Evolutionary conservation across 139 green algal genomes (phyloP), one percentile per base, ranked within the genome.

Genomic region (Axilococcus clingmanii): DNA sequence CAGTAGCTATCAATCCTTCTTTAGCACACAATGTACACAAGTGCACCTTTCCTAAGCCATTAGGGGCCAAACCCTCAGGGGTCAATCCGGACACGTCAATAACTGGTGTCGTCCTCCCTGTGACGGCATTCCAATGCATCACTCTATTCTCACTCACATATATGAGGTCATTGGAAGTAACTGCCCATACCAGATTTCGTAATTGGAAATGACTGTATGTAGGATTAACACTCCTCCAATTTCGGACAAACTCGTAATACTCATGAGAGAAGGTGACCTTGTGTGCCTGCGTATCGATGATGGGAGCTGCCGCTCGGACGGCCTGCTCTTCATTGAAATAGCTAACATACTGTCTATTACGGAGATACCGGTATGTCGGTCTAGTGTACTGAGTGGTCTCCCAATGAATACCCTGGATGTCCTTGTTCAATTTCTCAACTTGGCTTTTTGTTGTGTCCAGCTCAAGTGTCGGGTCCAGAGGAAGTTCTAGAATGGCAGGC

Each of bases 161-260:
- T 51, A 84, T 91, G 47, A 94, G 63, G 61, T 94, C 84, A 65
- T 92, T 74, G 17, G 76, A 75, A 15, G 70, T 81, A 20, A 71
- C 77, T 1, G 81, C 64, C 81, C 83, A 94, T 36, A 96, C 63
- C 34, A 96, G 74, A 63, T 96, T 91, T 22, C 89, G 75, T 40
- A 97, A 68, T 76, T 95, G 86, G 59, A 96, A 96, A 66, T 96
- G 86, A 37, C 91, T 78, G 31, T 94, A 92, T 38, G 65, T 77
- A 40, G 63, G 66, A 7, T 68, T 63, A 4, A 92, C 75, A 11
- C 43, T 35, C 1, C 80, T 71, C 53, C 64, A 74, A 72, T 95
- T 95, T 36, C 67, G 74, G 44, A 60, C 33, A 40, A 94, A 94
- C 29, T 69, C 65, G 42, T 56, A 81, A 30, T 19, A 60, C 22